Percentiles rank a stretch among this genome's conserved stretches.
Conservation (phyloP, 768 basidiomycete genomes). For the Trametes sanguinea region DNA sequence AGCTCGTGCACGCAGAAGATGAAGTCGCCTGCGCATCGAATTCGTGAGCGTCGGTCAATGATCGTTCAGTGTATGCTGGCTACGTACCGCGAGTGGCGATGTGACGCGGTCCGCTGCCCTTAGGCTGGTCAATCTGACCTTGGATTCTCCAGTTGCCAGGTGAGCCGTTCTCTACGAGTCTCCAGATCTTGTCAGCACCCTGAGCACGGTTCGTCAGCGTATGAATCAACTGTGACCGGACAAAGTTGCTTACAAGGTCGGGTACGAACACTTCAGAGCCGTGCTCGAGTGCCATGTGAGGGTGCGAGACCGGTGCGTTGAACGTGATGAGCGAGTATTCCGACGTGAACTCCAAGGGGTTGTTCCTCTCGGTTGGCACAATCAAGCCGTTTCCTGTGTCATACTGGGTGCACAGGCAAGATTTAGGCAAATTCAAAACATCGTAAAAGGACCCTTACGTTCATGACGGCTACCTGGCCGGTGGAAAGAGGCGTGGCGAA, state of each 20-base stretch:
- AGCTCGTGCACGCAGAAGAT: conserved; percentile 59
- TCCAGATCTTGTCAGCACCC: conserved; percentile 74
- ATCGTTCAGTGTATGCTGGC: neutral
- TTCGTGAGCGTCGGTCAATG: neutral
- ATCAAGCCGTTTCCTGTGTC: conserved; percentile 54
- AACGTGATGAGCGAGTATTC: conserved; percentile 52
- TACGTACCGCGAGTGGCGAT: conserved; percentile 37
- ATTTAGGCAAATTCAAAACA: neutral
- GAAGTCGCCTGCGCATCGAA: conserved; percentile 41
- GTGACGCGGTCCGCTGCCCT: conserved; percentile 67
- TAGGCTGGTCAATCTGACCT: conserved; percentile 60
- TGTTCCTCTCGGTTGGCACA: conserved; percentile 45
- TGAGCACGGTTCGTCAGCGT: conserved; percentile 24
- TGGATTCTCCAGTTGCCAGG: conserved; percentile 54
- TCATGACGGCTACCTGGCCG: conserved; percentile 60
- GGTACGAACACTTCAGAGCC: conserved; percentile 60
- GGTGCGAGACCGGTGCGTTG: conserved; percentile 56
- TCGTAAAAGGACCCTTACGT: conserved; percentile 41
- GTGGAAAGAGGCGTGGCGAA: conserved; percentile 52
- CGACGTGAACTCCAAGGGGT: conserved; percentile 36
- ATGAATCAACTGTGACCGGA: neutral
- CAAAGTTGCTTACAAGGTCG: conserved; percentile 51
- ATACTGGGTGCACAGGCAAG: conserved; percentile 41
- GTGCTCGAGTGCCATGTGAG: conserved; percentile 66
- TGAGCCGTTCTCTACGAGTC: conserved; percentile 47